These are phyloP conservation scores for Xylariaceae sp. DNA, from an alignment of 2,329 filamentous ascomycete species.

Conservation along the genomic window DNA sequence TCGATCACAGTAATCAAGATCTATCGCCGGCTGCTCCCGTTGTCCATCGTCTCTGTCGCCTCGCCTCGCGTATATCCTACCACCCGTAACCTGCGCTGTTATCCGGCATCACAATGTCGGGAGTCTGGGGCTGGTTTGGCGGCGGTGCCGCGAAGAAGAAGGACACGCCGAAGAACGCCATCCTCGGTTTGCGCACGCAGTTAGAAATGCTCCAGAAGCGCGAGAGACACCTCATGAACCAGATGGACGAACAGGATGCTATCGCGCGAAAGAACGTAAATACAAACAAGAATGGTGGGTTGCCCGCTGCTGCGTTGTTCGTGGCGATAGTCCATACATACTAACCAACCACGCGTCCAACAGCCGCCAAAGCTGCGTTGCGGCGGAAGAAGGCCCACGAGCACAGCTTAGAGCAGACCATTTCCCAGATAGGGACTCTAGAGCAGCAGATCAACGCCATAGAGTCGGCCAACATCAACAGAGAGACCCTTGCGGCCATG, in stretches of 20 bases:
- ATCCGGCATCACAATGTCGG: constrained; percentile 47
- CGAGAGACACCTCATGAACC: constrained; percentile 81
- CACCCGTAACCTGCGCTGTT: constrained; percentile 8
- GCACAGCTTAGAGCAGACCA: constrained; percentile 84
- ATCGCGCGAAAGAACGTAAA: constrained; percentile 84
- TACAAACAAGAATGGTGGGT: constrained; percentile 84
- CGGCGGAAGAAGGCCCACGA: constrained; percentile 93
- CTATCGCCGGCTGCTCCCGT: constrained; percentile 5
- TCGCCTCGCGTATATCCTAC: constrained; percentile 1
- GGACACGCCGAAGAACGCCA: constrained; percentile 94
- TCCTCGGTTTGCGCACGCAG: constrained; percentile 79
- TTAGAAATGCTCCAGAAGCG: constrained; percentile 97
- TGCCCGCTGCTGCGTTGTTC: constrained; percentile 4
- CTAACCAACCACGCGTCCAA: constrained; percentile 19
- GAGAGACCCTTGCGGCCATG: constrained; percentile 92
- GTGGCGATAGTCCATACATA: constrained; percentile 16
- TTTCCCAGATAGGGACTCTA: constrained; percentile 81
- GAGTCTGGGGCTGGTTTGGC: constrained; percentile 88
- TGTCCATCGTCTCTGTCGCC: background rate
- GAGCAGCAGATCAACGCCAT: constrained; percentile 96
- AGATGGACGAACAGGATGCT: constrained; percentile 88
- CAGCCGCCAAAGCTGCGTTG: constrained; percentile 85
- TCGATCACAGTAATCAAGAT: constrained; percentile 3
- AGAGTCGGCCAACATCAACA: constrained; percentile 97
- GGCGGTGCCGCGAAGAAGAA: constrained; percentile 80